Evolutionary conservation across 371 early-diverging fungal species (phyloP).

Genomic region (Mortierella sp.): DNA sequence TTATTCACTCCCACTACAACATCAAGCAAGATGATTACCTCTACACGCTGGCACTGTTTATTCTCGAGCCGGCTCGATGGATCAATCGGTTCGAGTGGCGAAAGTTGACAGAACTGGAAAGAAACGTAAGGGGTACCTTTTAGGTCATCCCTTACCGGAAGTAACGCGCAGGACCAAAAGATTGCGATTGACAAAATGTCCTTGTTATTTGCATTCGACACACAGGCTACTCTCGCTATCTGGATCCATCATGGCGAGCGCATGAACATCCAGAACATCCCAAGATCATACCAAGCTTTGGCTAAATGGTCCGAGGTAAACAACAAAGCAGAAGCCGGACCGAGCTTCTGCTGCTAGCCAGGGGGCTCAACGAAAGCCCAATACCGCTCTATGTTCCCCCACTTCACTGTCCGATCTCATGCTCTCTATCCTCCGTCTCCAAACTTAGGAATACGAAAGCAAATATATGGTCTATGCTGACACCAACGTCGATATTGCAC

Average conservation of each 20-base stretch:
- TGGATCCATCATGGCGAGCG: conserved; percentile 58
- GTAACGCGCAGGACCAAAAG: not conserved
- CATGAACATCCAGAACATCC: conserved; percentile 65
- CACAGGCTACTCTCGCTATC: conserved; percentile 29
- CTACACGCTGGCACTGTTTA: conserved; percentile 61
- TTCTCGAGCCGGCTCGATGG: conserved; percentile 59
- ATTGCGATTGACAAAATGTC: too few relatives aligned
- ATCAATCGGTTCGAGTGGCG: conserved; percentile 64
- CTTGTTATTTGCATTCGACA: conserved; percentile 17
- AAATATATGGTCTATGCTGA: conserved; percentile 4
- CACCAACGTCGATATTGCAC: not conserved
- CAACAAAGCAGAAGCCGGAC: too few relatives aligned
- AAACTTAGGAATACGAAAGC: conserved; percentile 5
- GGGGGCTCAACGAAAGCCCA: too few relatives aligned
- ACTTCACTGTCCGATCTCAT: too few relatives aligned
- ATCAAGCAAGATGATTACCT: conserved; percentile 65
- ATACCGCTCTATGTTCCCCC: too few relatives aligned
- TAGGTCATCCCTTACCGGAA: not conserved
- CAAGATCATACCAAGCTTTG: conserved; percentile 57
- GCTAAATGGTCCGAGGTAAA: conserved; percentile 47
- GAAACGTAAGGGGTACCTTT: conserved; percentile 48
- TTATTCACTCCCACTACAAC: conserved; percentile 61
- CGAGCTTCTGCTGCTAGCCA: too few relatives aligned
- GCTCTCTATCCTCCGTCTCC: too few relatives aligned
- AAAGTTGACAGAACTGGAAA: conserved; percentile 57